Percentiles rank a stretch among this genome's conserved stretches.
Evolutionary conservation across 1,284 basidiomycete species (phyloP).

Genomic region (Sporisorium sorghi): DNA sequence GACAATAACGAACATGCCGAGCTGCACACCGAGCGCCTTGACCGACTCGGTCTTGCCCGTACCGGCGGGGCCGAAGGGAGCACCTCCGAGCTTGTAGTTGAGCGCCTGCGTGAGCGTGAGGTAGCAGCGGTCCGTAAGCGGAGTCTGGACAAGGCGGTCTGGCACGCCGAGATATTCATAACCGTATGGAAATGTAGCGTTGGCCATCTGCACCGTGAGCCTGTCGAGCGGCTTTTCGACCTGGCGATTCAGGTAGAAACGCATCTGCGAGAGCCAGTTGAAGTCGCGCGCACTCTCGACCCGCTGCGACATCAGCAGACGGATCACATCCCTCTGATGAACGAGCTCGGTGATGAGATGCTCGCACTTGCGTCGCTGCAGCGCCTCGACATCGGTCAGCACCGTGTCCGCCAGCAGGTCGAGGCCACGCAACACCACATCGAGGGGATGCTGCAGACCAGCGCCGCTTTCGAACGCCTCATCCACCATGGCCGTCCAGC

Average conservation of each 20-base stretch:
- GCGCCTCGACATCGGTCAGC: conserved; percentile 84
- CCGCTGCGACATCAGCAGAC: conserved; percentile 79
- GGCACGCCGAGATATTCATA: conserved; percentile 98
- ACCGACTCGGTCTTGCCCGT: conserved; percentile 99
- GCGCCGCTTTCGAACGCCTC: conserved; percentile 75
- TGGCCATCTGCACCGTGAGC: conserved; percentile 81
- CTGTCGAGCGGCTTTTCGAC: conserved; percentile 82
- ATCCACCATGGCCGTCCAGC: conserved; percentile 91
- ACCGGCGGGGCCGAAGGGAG: conserved; percentile 97
- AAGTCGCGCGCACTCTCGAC: conserved; percentile 80
- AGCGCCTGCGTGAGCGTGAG: conserved; percentile 95
- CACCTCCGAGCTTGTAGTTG: conserved; percentile 91
- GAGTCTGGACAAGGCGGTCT: conserved; percentile 96
- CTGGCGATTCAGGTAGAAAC: conserved; percentile 84
- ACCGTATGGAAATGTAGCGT: conserved; percentile 94
- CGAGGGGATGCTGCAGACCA: conserved; percentile 77
- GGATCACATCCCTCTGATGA: conserved; percentile 94
- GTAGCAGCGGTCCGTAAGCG: conserved; percentile 96
- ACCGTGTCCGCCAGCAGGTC: conserved; percentile 96
- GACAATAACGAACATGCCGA: conserved; percentile 96
- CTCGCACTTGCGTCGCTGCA: conserved; percentile 95
- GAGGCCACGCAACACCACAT: conserved; percentile 83
- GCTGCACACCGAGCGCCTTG: conserved; percentile 95
- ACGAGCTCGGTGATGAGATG: conserved; percentile 99
- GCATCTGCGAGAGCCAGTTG: conserved; percentile 97